Evolutionary conservation across 306 rosid species (phyloP).

Genomic region (Trifolium subterraneum): DNA sequence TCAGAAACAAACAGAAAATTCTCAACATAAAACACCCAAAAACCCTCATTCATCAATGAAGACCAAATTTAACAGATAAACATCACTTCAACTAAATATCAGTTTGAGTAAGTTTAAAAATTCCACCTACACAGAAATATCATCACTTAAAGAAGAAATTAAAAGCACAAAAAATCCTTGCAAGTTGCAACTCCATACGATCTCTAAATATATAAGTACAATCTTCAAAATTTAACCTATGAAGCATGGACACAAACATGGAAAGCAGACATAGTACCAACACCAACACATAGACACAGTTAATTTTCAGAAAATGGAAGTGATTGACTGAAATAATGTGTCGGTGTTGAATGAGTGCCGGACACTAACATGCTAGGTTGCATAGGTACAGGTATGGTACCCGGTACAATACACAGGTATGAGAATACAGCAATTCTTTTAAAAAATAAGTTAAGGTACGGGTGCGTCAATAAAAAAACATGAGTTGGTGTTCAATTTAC

Average conservation of each 20-base stretch:
- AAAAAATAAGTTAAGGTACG: too few relatives aligned
- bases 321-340: neutral
- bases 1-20: slow-evolving; percentile 40
- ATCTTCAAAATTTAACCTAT: neutral
- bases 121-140: neutral
- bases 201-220: neutral
- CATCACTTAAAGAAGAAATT: neutral
- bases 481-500: too few relatives aligned
- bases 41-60: neutral
- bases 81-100: neutral
- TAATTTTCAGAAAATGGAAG: neutral
- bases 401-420: too few relatives aligned
- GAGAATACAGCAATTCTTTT: too few relatives aligned
- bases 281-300: neutral
- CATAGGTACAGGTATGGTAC: too few relatives aligned
- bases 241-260: neutral
- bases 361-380: too few relatives aligned
- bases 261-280: too few relatives aligned
- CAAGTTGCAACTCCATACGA: neutral
- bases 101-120: too few relatives aligned
- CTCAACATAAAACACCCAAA: neutral
- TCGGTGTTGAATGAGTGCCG: neutral
- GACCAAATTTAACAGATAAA: neutral
- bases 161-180: neutral
- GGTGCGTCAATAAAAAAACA: too few relatives aligned